Conservation (phyloP, 805 yeast species). For the Metschnikowia colocasiae region DNA sequence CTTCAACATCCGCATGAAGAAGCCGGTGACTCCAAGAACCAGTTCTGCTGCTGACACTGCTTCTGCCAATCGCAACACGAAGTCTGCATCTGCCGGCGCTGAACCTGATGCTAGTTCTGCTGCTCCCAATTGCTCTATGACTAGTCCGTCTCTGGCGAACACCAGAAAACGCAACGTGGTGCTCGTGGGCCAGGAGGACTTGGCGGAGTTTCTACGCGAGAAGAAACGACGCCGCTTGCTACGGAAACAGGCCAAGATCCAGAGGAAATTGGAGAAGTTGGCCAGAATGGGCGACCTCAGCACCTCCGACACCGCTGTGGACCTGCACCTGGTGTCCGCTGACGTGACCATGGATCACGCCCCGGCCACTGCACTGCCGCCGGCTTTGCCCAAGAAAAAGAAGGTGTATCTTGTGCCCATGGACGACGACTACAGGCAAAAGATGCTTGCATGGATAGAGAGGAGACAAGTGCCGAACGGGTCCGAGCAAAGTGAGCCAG, state of each 20-base stretch:
- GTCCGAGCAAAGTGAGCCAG: too few relatives aligned
- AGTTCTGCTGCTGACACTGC: not conserved
- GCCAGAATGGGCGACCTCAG: not conserved
- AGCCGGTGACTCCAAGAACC: not conserved
- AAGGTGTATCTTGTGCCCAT: conserved; percentile 10
- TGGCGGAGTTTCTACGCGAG: not conserved
- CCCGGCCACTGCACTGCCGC: not conserved
- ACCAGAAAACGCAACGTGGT: not conserved
- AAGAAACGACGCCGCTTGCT: conserved; percentile 3
- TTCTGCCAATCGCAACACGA: too few relatives aligned
- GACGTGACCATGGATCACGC: not conserved
- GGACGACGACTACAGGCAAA: conserved; percentile 9
- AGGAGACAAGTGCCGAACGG: not conserved
- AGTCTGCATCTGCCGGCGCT: too few relatives aligned
- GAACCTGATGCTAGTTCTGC: too few relatives aligned
- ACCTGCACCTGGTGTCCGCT: not conserved
- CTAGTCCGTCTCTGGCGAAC: not conserved
- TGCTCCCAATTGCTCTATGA: too few relatives aligned
- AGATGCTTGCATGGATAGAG: conserved; percentile 1
- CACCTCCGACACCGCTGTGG: not conserved
- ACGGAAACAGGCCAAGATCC: conserved; percentile 1
- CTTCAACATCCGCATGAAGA: conserved; percentile 5
- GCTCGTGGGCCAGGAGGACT: conserved; percentile 1
- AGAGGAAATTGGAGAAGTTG: not conserved
- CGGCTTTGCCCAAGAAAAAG: not conserved